Percentiles rank a stretch among this genome's conserved stretches.
phyloP scores from a whole-genome alignment of 2,329 filamentous ascomycete species.

The Calonectria hongkongensis region DNA sequence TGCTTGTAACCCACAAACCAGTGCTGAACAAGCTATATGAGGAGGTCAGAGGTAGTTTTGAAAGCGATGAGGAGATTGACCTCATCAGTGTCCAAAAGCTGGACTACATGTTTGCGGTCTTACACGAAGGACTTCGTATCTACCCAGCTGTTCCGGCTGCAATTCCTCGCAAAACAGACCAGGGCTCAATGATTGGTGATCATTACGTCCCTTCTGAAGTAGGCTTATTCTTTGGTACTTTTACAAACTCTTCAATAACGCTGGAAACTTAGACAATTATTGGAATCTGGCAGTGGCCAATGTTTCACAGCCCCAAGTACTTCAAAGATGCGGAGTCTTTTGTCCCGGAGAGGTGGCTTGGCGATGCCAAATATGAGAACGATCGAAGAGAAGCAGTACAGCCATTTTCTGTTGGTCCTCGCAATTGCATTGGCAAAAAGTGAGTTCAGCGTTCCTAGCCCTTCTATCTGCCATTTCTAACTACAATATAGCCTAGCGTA shows the following conservation, averaged over 20 bases:
- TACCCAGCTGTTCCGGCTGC: conserved; percentile 56
- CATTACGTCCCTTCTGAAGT: conserved; percentile 58
- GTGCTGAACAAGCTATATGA: conserved; percentile 53
- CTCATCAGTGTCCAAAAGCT: conserved; percentile 48
- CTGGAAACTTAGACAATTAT: conserved; percentile 53
- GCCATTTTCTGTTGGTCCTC: conserved; percentile 56
- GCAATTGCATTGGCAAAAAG: conserved; percentile 59
- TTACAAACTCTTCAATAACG: too few species aligned
- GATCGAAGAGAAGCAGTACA: conserved; percentile 53
- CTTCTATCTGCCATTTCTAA: background rate
- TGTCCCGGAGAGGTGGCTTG: conserved; percentile 62
- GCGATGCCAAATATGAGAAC: conserved; percentile 45
- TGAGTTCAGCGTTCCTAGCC: conserved; percentile 37
- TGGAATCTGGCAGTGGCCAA: conserved; percentile 59
- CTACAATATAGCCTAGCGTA: conserved; percentile 53
- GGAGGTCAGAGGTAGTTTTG: conserved; percentile 63
- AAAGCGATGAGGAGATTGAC: conserved; percentile 61
- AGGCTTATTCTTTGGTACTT: conserved; percentile 33
- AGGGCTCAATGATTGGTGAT: conserved; percentile 57
- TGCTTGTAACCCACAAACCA: conserved; percentile 52
- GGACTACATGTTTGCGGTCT: conserved; percentile 62
- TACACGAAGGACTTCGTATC: conserved; percentile 65
- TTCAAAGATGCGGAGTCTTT: conserved; percentile 60
- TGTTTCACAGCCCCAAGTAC: conserved; percentile 57
- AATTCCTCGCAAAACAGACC: conserved; percentile 53